Conservation (phyloP, 129 eudicot species). For the Deinandra increscens region DNA sequence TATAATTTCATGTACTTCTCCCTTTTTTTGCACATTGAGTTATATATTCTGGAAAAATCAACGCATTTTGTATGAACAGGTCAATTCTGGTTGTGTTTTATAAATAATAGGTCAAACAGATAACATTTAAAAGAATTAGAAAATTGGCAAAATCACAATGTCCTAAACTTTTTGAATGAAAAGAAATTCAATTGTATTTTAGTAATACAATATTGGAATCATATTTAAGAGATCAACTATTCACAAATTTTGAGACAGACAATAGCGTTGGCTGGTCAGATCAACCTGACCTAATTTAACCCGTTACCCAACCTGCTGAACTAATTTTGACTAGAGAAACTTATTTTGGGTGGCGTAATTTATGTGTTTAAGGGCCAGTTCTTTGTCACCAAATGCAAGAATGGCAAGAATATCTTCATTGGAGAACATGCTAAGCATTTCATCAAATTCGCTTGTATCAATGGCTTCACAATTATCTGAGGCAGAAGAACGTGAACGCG, state of each 20-base stretch:
- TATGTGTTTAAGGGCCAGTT: constrained; percentile 57
- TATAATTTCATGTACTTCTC: background rate
- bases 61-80: background rate
- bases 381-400: constrained; percentile 89
- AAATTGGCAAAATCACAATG: background rate
- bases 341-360: constrained; percentile 17
- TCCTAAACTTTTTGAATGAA: background rate
- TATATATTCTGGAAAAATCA: background rate
- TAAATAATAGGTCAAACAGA: background rate
- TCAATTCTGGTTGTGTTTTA: background rate
- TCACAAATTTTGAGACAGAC: background rate
- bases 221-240: background rate
- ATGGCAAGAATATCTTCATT: constrained; percentile 88
- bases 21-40: background rate
- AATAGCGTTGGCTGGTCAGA: background rate
- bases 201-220: background rate
- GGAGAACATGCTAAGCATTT: constrained; percentile 81
- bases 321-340: constrained; percentile 16
- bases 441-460: constrained; percentile 92
- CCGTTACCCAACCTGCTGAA: constrained; percentile 2
- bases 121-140: background rate
- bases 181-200: background rate
- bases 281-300: background rate
- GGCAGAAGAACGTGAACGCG: constrained; percentile 98
- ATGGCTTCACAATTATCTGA: constrained; percentile 99